phyloP scores from a whole-genome alignment of 2,329 filamentous ascomycete species.

The Apiospora saccharicola region DNA sequence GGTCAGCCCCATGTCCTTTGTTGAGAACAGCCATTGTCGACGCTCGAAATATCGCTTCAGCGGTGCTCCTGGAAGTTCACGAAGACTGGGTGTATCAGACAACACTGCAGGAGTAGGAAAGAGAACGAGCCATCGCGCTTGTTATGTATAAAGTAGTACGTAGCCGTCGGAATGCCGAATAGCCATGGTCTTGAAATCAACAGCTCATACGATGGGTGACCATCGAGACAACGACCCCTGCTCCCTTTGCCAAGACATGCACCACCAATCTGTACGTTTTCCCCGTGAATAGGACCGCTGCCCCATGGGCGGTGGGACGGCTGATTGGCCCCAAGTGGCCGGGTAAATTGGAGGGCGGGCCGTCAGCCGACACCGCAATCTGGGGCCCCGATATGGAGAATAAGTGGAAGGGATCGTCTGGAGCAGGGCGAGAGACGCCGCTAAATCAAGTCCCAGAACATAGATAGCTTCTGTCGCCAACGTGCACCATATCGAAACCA shows the following conservation, averaged over 20 bases:
- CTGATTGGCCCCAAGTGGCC: constrained; percentile 19
- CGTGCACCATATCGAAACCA: neutral
- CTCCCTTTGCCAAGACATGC: constrained; percentile 22
- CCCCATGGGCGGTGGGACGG: constrained; percentile 20
- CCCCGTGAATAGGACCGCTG: constrained; percentile 23
- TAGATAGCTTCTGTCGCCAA: neutral
- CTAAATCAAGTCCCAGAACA: neutral
- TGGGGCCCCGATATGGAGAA: constrained; percentile 22
- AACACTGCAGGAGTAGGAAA: neutral
- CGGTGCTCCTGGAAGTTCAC: neutral
- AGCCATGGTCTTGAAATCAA: neutral
- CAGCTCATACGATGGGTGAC: constrained; percentile 3
- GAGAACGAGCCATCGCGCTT: constrained; percentile 9
- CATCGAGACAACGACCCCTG: neutral
- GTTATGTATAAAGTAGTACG: constrained; percentile 17
- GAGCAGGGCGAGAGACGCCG: neutral
- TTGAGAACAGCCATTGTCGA: constrained; percentile 24
- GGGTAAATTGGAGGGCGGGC: constrained; percentile 24
- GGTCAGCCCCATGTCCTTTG: constrained; percentile 37
- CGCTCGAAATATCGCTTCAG: neutral
- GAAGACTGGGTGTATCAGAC: neutral
- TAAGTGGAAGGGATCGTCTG: neutral
- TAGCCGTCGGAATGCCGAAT: neutral
- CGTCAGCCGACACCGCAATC: constrained; percentile 23
- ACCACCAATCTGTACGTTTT: neutral